Base-by-base conservation (phyloP, 768 basidiomycete species). In the Daedalea quercina region DNA sequence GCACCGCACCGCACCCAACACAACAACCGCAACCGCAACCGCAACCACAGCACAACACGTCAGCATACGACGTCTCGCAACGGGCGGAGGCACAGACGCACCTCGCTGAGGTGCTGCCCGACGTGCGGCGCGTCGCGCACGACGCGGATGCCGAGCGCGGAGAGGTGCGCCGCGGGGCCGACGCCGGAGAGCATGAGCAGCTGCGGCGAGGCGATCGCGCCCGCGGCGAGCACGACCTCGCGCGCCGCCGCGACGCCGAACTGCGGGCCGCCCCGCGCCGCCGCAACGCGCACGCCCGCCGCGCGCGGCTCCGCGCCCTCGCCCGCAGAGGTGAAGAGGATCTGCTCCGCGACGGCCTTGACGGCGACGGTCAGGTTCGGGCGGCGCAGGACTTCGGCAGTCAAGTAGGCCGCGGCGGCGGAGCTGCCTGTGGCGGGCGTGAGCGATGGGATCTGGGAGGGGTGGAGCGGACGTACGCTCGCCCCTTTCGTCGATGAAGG, bases 111-210 rank as follows among this genome's bases (percentile, higher is more conserved):
- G 35, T 67, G 59, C 24, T 51, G 31, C 1, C 67, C 67, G 1
- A 68, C 67, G 1, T 54, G 58, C 2, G 67, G 65, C 9, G 62
- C 51, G 47, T 65, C 51, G 11, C 49, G 33, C n/a, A 64, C 43
- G n/a, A 58, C 25, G 1, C 40, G 26, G 23, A 68, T 59, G 11
- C 53, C 55, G 17, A 60, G 33, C 17, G 46, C 33, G 3, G 44
- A 24, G 33, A 68, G 57, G 11, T 60, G 49, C 3, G 20, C 43
- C 0, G 50, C 15, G 13, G 59, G 57, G 2, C 67, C 67, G 40
- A 68, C 56, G 7, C 67, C 67, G 4, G 65, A 66, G 23, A 63
- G 52, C 52, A 64, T 49, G 2, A 67, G 51, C 11, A 68, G 24
- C 15, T 66, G 59, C 4, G 57, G 54, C 9, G 58, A 50, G 15